Evolutionary conservation across 306 rosid genomes (phyloP).

Genomic region (Lathyrus aphaca): DNA sequence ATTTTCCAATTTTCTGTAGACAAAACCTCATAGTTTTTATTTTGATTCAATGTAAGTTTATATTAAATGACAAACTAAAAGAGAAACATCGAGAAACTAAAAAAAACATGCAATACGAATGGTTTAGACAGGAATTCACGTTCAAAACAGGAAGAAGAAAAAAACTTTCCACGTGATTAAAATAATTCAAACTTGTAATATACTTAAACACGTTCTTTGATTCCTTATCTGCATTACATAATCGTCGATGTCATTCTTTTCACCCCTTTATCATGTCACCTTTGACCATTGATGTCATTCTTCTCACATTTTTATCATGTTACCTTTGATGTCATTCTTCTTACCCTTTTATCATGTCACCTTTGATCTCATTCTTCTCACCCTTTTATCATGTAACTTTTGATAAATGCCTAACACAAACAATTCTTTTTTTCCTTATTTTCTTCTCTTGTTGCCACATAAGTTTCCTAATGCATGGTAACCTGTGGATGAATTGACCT

Average conservation of each 20-base stretch:
- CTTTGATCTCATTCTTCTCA: not conserved
- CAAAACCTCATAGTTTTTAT: not conserved
- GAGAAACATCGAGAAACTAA: not conserved
- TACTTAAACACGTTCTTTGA: not conserved
- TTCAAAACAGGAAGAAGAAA: not conserved
- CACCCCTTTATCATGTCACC: constrained; percentile 39
- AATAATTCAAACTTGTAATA: not conserved
- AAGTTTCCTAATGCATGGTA: too few relatives aligned
- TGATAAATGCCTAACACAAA: not conserved
- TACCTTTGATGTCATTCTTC: constrained; percentile 36
- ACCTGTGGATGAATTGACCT: not conserved
- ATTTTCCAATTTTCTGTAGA: not conserved
- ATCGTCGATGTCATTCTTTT: constrained; percentile 20
- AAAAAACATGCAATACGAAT: not conserved
- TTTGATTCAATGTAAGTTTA: not conserved
- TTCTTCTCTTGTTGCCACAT: too few relatives aligned
- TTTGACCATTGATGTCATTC: constrained; percentile 24
- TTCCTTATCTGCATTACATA: constrained; percentile 5
- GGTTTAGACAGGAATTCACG: not conserved
- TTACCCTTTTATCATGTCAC: constrained; percentile 27
- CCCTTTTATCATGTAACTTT: constrained; percentile 43
- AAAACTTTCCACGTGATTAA: not conserved
- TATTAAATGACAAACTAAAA: not conserved
- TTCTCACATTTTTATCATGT: constrained; percentile 19
- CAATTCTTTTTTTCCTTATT: too few relatives aligned